phyloP scores from a whole-genome alignment of 2,329 filamentous ascomycete species.

The Pseudogymnoascus sp. region DNA sequence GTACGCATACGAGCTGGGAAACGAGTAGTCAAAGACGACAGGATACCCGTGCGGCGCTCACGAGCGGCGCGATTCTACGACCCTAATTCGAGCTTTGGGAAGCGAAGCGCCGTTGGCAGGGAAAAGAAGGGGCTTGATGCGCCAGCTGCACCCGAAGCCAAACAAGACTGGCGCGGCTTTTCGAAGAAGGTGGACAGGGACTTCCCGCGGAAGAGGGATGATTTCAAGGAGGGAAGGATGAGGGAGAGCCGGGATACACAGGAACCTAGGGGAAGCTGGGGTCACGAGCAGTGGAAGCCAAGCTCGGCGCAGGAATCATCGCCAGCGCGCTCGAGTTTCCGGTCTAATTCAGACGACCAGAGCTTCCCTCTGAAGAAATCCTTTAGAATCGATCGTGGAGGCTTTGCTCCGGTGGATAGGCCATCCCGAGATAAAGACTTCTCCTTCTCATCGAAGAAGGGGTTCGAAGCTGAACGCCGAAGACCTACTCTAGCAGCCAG shows the following conservation, averaged over 20 bases:
- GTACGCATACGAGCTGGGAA: constrained; percentile 9
- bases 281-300: not conserved
- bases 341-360: not conserved
- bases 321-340: not conserved
- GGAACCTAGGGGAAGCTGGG: not conserved
- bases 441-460: not conserved
- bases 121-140: constrained; percentile 29
- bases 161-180: constrained; percentile 10
- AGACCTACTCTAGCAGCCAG: not conserved
- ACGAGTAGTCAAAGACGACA: constrained; percentile 7
- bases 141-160: constrained; percentile 12
- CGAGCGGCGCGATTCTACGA: constrained; percentile 45
- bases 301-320: not conserved
- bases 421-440: not conserved
- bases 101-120: constrained; percentile 47
- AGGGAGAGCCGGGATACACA: constrained; percentile 8
- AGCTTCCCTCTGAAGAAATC: not conserved
- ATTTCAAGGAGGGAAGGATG: not conserved
- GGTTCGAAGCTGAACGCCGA: not conserved
- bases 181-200: constrained; percentile 1
- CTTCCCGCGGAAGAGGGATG: not conserved
- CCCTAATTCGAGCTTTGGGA: constrained; percentile 40
- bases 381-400: not conserved
- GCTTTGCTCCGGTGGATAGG: not conserved
- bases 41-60: constrained; percentile 32